Conservation (phyloP, 352 stramenopile species). For the Phytophthora nicotianae region DNA sequence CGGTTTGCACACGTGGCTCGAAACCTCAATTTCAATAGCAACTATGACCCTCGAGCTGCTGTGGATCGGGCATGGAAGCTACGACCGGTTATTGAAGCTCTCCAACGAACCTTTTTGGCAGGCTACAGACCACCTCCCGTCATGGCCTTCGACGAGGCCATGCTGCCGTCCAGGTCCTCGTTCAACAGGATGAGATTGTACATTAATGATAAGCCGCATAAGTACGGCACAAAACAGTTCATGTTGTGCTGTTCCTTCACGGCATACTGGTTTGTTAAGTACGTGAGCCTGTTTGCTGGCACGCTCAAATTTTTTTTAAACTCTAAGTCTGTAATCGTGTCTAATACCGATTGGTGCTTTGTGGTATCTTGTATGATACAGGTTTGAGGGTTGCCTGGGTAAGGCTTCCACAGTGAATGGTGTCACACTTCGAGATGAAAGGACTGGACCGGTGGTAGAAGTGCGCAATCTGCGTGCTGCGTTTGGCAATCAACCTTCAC, state of each 20-base stretch:
- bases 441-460: background rate
- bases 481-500: too few species aligned
- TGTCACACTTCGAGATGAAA: background rate
- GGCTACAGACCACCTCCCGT: background rate
- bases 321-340: background rate
- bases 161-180: background rate
- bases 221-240: background rate
- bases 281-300: background rate
- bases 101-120: background rate
- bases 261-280: background rate
- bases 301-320: background rate
- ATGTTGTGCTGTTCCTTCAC: background rate
- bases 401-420: background rate
- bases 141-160: background rate
- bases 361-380: background rate
- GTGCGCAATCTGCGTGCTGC: too few species aligned
- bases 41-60: background rate
- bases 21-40: background rate
- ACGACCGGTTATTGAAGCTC: background rate
- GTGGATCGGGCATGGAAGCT: background rate
- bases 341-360: background rate
- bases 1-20: background rate
- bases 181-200: background rate
- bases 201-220: background rate
- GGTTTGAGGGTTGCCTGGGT: background rate